Percentiles rank a stretch among this genome's conserved stretches.
These are phyloP conservation scores for Trypanosoma cruzi DNA, from an alignment of 208 protist genomes.

Conservation along the genomic window DNA sequence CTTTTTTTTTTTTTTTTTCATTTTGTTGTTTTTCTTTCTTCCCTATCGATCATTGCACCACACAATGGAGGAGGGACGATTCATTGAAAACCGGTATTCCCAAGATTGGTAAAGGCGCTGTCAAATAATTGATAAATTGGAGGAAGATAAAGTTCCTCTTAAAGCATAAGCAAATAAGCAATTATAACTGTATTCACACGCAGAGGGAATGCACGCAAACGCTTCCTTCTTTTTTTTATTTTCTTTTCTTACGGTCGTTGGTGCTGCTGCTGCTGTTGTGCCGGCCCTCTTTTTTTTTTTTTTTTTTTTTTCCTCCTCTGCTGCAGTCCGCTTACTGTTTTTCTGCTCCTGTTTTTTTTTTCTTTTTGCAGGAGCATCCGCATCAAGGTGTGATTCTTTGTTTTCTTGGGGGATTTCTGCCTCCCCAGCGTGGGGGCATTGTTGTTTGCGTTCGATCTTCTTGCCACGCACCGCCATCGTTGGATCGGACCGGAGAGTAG, in stretches of 20 bases:
- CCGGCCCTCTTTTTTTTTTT: not conserved
- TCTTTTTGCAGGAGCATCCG: not conserved
- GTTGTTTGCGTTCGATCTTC: not conserved
- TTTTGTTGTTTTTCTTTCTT: not conserved
- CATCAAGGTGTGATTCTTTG: not conserved
- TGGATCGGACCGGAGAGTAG: no score
- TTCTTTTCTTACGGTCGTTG: slow-evolving; percentile 16
- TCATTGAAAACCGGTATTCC: not conserved
- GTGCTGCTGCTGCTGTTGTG: no score
- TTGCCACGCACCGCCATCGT: no score
- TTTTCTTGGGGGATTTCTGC: no score
- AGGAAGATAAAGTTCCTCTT: not conserved
- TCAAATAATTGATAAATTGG: not conserved
- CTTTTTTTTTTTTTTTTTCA: slow-evolving; percentile 2
- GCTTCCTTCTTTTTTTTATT: not conserved
- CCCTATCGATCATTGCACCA: not conserved
- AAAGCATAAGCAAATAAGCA: not conserved
- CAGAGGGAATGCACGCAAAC: not conserved
- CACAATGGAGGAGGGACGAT: not conserved
- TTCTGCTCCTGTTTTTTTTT: no score
- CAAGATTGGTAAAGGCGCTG: not conserved
- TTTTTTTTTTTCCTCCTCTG: not conserved
- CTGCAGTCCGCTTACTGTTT: not conserved
- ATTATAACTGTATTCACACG: not conserved
- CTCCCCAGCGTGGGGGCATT: not conserved